These are phyloP conservation scores for Microcyclosporella mali DNA, from an alignment of 2,329 filamentous ascomycete genomes.

Conservation along the genomic window DNA sequence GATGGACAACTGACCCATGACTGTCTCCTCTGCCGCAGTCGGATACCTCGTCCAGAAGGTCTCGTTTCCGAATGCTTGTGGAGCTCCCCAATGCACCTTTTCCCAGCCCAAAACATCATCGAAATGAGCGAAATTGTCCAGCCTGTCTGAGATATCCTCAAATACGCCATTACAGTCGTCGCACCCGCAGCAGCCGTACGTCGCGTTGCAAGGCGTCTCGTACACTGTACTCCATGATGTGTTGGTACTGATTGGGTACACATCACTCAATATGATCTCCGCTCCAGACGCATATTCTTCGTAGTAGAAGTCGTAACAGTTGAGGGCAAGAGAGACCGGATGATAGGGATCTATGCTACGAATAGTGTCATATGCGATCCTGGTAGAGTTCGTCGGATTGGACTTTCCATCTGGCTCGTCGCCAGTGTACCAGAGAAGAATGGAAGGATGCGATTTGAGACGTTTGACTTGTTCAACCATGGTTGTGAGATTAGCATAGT, in stretches of 20 bases:
- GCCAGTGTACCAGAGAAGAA: slow-evolving; percentile 44
- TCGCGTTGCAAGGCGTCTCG: slow-evolving; percentile 51
- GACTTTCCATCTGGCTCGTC: slow-evolving; percentile 53
- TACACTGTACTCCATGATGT: slow-evolving; percentile 48
- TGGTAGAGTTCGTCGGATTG: slow-evolving; percentile 46
- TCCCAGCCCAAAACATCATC: slow-evolving; percentile 35
- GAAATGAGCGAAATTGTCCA: slow-evolving; percentile 38
- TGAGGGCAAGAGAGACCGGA: slow-evolving; percentile 53
- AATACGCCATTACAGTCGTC: slow-evolving; percentile 52
- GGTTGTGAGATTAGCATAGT: slow-evolving; percentile 33
- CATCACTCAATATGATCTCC: slow-evolving; percentile 55
- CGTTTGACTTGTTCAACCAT: slow-evolving; percentile 33
- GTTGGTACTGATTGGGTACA: slow-evolving; percentile 55
- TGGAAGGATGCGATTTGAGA: slow-evolving; percentile 29
- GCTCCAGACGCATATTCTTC: slow-evolving; percentile 47
- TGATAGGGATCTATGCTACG: slow-evolving; percentile 53
- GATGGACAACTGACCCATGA: slow-evolving; percentile 42
- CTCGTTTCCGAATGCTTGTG: slow-evolving; percentile 45
- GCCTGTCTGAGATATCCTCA: slow-evolving; percentile 45
- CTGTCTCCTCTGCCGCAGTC: slow-evolving; percentile 39
- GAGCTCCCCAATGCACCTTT: slow-evolving; percentile 45
- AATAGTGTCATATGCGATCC: slow-evolving; percentile 40
- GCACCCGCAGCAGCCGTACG: slow-evolving; percentile 57
- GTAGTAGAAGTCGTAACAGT: slow-evolving; percentile 58
- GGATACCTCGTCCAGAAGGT: slow-evolving; percentile 45